Evolutionary conservation across 106 monocot genomes (phyloP), one percentile per base, ranked within the genome.

Genomic region (Platanthera guangdongensis): DNA sequence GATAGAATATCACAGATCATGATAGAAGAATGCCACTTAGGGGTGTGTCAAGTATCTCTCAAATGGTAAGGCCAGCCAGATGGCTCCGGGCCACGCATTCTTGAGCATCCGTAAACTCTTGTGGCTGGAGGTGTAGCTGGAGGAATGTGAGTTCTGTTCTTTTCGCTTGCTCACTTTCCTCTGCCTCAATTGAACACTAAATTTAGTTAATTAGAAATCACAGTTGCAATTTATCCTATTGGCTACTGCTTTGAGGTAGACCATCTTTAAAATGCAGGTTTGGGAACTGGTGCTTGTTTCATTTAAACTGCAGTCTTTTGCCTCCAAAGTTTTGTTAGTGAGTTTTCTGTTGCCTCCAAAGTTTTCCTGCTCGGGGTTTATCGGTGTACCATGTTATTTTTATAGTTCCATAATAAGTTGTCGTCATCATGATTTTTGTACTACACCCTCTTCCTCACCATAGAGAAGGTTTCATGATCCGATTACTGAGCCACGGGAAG

Each of bases 61-160:
- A 32, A 32, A 32, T 32, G 32, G 32, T 32, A 32, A 32, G 2
- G 32, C 32, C 32, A 32, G 32, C 2, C 32, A 32, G 32, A 32
- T 32, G 32, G 32, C 32, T 2, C 97, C 91, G 1, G 79, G 92
- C 25, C 84, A 92, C 79, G 92, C 87, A 39, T 71, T 92, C 68
- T 83, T 92, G 57, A 85, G 84, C 78, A 75, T 95, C 77, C 89
- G 90, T 85, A 92, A 92, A 83, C 92, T 9, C 92, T 95, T 16
- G 85, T 90, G 9, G 92, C 95, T 53, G 95, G 95, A 14, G 95
- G 92, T 55, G 85, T 95, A 74, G 95, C 95, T n/a, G 95, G 92
- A 10, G 95, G 92, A 88, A 75, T 95, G 95, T 95, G 75, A 87
- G 95, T 80, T 50, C 51, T 25, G 13, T 72, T 22, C 21, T 68